phyloP scores from a whole-genome alignment of 2,329 filamentous ascomycete species.

The Tolypocladium ophioglossoides region DNA sequence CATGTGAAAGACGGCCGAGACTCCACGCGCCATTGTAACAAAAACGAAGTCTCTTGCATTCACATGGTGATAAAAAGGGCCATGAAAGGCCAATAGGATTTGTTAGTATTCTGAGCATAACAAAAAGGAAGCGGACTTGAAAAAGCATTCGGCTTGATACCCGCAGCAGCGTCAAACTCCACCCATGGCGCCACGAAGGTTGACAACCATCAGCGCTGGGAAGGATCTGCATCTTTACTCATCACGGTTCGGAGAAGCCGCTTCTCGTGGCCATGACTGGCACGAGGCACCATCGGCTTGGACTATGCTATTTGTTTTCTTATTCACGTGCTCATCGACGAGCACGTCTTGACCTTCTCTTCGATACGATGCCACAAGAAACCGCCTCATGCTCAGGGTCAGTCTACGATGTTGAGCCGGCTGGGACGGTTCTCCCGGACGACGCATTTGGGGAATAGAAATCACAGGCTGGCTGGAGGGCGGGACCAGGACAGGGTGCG shows the following conservation, averaged over 20 bases:
- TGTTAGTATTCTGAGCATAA: neutral
- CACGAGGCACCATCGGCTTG: neutral
- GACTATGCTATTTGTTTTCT: neutral
- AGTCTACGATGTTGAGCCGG: neutral
- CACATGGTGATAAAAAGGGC: neutral
- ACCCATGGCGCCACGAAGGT: neutral
- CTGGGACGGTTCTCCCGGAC: neutral
- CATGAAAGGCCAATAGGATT: neutral
- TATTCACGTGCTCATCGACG: neutral
- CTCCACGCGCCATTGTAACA: neutral
- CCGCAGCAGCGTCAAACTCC: neutral
- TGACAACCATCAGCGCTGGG: neutral
- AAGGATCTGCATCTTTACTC: neutral
- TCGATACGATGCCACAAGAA: neutral
- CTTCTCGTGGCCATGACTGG: neutral
- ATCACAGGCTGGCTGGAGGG: neutral
- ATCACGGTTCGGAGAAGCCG: neutral
- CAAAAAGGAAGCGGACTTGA: neutral
- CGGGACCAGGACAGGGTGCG: neutral
- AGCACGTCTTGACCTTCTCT: neutral
- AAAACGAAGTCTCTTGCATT: neutral
- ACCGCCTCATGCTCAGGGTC: neutral
- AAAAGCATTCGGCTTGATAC: neutral
- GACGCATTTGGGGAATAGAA: neutral
- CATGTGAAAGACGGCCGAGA: conserved; percentile 16